phyloP scores from a whole-genome alignment of 2,329 filamentous ascomycete species.

The Ceratocystis cubensis region DNA sequence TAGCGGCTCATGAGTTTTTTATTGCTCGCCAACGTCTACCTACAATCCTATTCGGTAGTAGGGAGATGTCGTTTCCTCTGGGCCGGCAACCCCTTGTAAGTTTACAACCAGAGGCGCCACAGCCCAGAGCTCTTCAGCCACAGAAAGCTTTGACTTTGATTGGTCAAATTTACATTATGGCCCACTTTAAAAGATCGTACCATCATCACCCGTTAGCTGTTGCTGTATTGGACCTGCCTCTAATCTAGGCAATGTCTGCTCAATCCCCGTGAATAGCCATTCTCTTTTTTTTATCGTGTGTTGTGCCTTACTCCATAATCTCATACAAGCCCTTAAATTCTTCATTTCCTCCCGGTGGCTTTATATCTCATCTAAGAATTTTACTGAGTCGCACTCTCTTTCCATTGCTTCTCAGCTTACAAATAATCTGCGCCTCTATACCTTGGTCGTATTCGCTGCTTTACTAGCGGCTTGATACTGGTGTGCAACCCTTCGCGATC shows the following conservation, averaged over 20 bases:
- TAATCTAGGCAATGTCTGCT: neutral
- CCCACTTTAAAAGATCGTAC: slow-evolving; percentile 10
- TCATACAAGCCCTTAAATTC: neutral
- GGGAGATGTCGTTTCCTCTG: slow-evolving; percentile 5
- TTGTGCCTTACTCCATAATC: neutral
- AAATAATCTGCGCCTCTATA: too few relatives aligned
- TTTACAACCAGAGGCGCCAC: neutral
- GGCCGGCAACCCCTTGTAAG: neutral
- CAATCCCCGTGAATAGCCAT: neutral
- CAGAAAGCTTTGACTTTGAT: neutral
- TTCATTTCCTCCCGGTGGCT: neutral
- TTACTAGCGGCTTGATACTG: too few relatives aligned
- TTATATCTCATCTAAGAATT: neutral
- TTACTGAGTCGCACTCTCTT: too few relatives aligned
- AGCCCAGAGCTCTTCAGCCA: neutral
- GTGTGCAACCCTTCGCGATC: too few relatives aligned
- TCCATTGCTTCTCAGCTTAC: too few relatives aligned
- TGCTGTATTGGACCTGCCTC: neutral
- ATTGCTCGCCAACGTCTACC: neutral
- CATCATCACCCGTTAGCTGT: slow-evolving; percentile 7
- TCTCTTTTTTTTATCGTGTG: neutral
- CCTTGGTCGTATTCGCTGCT: too few relatives aligned
- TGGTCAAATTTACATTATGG: neutral
- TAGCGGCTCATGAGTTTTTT: neutral
- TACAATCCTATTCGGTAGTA: neutral